A percentile compares a stretch with the other conserved stretches of the same genome.
Evolutionary conservation across 202 grass and related monocot species (phyloP).

Genomic region (Zoysia matrella): DNA sequence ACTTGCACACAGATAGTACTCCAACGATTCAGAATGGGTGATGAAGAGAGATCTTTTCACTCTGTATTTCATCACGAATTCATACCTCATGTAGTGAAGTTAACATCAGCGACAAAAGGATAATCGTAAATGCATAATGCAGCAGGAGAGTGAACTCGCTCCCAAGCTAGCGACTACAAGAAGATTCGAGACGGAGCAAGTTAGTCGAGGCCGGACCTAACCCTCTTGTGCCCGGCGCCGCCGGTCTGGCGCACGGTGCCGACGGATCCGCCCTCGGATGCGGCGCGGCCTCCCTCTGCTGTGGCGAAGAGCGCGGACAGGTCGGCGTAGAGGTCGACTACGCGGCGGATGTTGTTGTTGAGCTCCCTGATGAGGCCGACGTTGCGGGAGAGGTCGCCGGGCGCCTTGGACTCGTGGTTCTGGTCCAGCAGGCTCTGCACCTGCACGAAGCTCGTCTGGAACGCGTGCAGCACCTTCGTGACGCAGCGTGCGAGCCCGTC

Average conservation of each 20-base stretch:
- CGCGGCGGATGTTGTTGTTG: too few relatives aligned
- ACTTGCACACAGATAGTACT: too few relatives aligned
- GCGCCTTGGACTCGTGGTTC: constrained; percentile 84
- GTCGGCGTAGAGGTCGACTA: constrained; percentile 53
- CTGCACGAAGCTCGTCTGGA: constrained; percentile 90
- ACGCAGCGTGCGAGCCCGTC: too few relatives aligned
- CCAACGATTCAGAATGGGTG: too few relatives aligned
- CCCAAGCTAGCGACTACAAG: background rate
- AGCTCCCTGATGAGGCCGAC: constrained; percentile 34
- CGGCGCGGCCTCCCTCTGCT: constrained; percentile 43
- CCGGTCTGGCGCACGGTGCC: constrained; percentile 46
- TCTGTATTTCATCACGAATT: constrained; percentile 31
- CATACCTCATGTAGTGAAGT: background rate
- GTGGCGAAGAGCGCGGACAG: constrained; percentile 67
- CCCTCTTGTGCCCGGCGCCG: constrained; percentile 62
- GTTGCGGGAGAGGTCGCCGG: constrained; percentile 74
- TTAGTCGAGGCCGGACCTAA: constrained; percentile 56
- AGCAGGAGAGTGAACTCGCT: background rate
- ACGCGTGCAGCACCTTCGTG: constrained; percentile 69
- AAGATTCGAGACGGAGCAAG: too few relatives aligned
- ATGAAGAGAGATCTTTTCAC: too few relatives aligned
- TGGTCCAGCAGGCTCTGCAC: constrained; percentile 80
- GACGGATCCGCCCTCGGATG: constrained; percentile 71
- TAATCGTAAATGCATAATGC: constrained; percentile 6
- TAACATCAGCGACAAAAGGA: background rate